Evolutionary conservation across 768 basidiomycete species (phyloP).

Genomic region (Lactarius trivialis): DNA sequence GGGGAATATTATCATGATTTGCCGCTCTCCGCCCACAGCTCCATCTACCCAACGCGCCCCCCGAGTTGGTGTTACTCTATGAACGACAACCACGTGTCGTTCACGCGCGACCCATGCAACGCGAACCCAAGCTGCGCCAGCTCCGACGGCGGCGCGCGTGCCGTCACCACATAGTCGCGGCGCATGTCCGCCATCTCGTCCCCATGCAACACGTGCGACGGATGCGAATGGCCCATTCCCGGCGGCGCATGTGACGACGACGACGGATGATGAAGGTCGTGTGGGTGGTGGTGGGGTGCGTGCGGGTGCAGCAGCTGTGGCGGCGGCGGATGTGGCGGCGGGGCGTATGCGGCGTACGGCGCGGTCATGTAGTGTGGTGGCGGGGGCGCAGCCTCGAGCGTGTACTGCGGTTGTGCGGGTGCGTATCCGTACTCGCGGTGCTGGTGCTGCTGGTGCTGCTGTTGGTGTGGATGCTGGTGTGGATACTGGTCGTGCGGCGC

Average conservation of each 20-base stretch:
- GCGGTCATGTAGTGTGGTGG: conserved; percentile 3
- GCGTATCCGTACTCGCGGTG: conserved; percentile 13
- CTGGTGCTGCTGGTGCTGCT: neutral
- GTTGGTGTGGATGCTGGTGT: too few relatives aligned
- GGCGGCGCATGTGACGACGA: neutral
- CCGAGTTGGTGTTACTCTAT: too few relatives aligned
- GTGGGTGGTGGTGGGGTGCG: too few relatives aligned
- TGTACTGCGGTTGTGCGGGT: conserved; percentile 14
- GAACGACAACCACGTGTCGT: too few relatives aligned
- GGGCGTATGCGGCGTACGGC: neutral
- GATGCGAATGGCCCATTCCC: neutral
- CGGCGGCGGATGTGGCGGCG: neutral
- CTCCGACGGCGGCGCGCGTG: conserved; percentile 32
- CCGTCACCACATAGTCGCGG: neutral
- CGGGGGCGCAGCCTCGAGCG: neutral
- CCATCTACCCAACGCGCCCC: too few relatives aligned
- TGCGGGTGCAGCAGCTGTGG: neutral
- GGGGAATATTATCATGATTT: too few relatives aligned
- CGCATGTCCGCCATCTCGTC: conserved; percentile 3
- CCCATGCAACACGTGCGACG: neutral
- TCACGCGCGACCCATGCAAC: conserved; percentile 37
- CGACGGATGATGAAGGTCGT: neutral
- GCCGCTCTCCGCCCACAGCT: too few relatives aligned
- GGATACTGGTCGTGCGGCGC: neutral
- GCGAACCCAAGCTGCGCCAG: conserved; percentile 56